Percentiles rank a stretch among this genome's conserved stretches.
Evolutionary conservation across 1,139 yeast genomes (phyloP).

Genomic region (Spencermartinsiella ligniputridi): DNA sequence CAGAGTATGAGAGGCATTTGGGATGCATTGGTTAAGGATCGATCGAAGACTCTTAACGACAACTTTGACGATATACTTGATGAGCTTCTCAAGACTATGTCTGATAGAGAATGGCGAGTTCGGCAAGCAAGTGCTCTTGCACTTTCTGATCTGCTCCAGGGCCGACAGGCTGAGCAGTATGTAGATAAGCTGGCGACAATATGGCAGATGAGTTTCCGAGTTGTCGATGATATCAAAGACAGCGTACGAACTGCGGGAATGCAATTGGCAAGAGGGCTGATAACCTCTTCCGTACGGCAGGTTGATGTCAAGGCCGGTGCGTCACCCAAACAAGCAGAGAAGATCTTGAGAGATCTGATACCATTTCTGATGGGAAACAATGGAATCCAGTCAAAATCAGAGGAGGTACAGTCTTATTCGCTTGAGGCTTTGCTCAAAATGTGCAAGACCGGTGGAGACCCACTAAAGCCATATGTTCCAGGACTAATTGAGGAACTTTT

Average conservation of each 20-base stretch:
- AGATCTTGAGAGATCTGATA: constrained; percentile 57
- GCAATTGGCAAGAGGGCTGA: constrained; percentile 60
- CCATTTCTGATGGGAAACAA: constrained; percentile 78
- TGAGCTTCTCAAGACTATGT: constrained; percentile 68
- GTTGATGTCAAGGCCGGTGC: constrained; percentile 43
- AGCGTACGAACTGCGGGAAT: constrained; percentile 83
- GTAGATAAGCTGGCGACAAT: constrained; percentile 56
- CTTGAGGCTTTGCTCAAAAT: constrained; percentile 67
- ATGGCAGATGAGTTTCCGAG: constrained; percentile 86
- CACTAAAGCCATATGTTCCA: constrained; percentile 67
- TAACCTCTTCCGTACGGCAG: constrained; percentile 57
- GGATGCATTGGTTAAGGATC: constrained; percentile 65
- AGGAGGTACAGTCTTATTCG: constrained; percentile 76
- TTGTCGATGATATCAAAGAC: constrained; percentile 91
- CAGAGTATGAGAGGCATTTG: constrained; percentile 86
- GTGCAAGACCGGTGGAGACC: constrained; percentile 56
- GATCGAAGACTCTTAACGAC: constrained; percentile 49
- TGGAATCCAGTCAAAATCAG: constrained; percentile 81
- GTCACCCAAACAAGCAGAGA: constrained; percentile 42
- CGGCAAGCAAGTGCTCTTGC: constrained; percentile 87
- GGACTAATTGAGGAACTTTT: constrained; percentile 65
- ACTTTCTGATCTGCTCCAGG: constrained; percentile 62
- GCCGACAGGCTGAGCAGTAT: constrained; percentile 51
- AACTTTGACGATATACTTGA: constrained; percentile 56
- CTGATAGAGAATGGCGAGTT: constrained; percentile 86